Conservation (phyloP, 805 yeast species). For the Candida fluviatilis region DNA sequence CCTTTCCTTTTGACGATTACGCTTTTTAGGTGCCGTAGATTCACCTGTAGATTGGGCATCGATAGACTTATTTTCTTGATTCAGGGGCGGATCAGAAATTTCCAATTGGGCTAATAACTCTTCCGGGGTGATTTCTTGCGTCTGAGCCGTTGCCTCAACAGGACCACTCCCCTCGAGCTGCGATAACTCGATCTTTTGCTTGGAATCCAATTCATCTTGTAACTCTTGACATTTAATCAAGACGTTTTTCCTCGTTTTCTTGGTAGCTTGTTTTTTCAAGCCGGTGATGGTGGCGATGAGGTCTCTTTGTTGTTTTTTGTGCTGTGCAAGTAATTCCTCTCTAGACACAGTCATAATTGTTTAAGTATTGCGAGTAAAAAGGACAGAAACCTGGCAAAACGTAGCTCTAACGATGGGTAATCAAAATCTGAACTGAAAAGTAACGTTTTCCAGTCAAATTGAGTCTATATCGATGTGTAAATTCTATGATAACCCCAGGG, state of each 20-base stretch:
- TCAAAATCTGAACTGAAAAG: too few species aligned
- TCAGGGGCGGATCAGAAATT: background rate
- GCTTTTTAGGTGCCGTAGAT: slow-evolving; percentile 24
- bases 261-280: slow-evolving; percentile 78
- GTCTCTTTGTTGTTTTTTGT: slow-evolving; percentile 65
- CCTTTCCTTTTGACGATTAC: slow-evolving; percentile 84
- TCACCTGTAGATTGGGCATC: background rate
- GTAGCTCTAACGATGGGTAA: too few species aligned
- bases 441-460: too few species aligned
- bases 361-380: too few species aligned
- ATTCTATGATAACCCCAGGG: too few species aligned
- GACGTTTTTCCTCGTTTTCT: slow-evolving; percentile 70
- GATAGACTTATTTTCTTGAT: background rate
- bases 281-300: slow-evolving; percentile 65
- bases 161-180: slow-evolving; percentile 10
- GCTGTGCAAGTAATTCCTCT: slow-evolving; percentile 55
- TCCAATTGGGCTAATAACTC: slow-evolving; percentile 54
- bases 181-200: slow-evolving; percentile 52
- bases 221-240: slow-evolving; percentile 53
- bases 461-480: too few species aligned
- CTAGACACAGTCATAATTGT: slow-evolving; percentile 7
- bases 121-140: slow-evolving; percentile 61
- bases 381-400: too few species aligned
- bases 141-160: slow-evolving; percentile 9
- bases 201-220: slow-evolving; percentile 50